These are phyloP conservation scores for Metarhizium robertsii DNA, from an alignment of 2,329 filamentous ascomycete species.

Conservation along the genomic window DNA sequence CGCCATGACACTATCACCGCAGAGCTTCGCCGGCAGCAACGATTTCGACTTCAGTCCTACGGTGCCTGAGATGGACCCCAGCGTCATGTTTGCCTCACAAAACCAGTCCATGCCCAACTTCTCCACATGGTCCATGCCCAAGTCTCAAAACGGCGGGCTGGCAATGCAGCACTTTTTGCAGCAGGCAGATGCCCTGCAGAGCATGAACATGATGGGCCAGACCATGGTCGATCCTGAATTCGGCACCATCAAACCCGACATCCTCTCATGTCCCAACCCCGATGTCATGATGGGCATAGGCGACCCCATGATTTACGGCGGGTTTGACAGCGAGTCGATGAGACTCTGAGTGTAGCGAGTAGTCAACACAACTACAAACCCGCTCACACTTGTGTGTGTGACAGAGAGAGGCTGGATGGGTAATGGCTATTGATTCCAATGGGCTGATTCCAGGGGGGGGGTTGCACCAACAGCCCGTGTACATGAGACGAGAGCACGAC, in stretches of 20 bases:
- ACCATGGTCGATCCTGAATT: conserved; percentile 43
- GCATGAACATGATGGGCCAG: conserved; percentile 38
- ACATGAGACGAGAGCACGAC: not conserved
- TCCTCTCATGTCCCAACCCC: conserved; percentile 40
- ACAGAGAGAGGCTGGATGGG: not conserved
- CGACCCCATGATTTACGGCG: conserved; percentile 50
- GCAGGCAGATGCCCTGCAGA: conserved; percentile 27
- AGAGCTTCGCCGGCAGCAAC: conserved; percentile 35
- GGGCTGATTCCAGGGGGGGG: not conserved
- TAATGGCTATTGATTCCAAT: not conserved
- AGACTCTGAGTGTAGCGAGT: conserved; percentile 21
- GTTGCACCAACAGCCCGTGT: not conserved
- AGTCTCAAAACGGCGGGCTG: conserved; percentile 16
- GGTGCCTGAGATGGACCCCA: conserved; percentile 22
- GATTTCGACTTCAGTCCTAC: conserved; percentile 28
- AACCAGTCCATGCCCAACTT: conserved; percentile 25
- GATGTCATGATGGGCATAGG: conserved; percentile 49
- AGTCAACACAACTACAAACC: not conserved
- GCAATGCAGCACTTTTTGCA: conserved; percentile 31
- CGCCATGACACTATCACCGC: conserved; percentile 39
- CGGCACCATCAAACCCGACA: conserved; percentile 45
- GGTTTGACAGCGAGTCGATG: conserved; percentile 37
- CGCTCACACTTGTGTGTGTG: not conserved
- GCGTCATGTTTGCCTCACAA: conserved; percentile 24
- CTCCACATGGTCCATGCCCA: conserved; percentile 21